Evolutionary conservation across 768 basidiomycete genomes (phyloP), one percentile per base, ranked within the genome.

Genomic region (Multifurca ochricompacta): DNA sequence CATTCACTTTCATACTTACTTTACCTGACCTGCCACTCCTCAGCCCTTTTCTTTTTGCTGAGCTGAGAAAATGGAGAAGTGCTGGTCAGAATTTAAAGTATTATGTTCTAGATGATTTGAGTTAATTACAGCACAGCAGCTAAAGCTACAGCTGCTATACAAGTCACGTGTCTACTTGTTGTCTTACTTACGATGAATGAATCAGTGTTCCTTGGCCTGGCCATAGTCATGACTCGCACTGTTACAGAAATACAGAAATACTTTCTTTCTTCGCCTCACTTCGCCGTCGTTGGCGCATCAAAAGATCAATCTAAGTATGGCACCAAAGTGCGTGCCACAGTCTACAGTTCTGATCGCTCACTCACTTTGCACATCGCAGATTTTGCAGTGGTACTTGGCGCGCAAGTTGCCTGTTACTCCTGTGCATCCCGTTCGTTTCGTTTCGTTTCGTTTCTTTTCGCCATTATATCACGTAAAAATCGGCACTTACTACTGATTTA

Each of bases 241-340:
- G 48, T 60, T n/a, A 63, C 71, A 39, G 74, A 82, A 54, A 77
- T 78, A 53, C 70, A 75, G 61, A 69, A 66, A 39, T 62, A 65
- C 35, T 91, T 91, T 69, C 66, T 91, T 37, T 71, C 77, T 7
- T 77, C 80, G 11, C 73, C 83, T 6, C 65, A 72, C 56, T 93
- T 77, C 52, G 91, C 88, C 30, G 89, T 92, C 25, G 80, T 89
- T 13, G 90, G 91, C 21, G 88, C 88, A 4, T 91, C 87, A 40
- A 90, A 82, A 58, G 84, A 91, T 68, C 75, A 78, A 62, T 73
- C 72, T 53, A 92, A 91, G 71, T 88, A 74, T 65, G 90, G 91
- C 28, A 88, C 86, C 51, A 87, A 81, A 75, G 89, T 74, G 37
- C 31, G 67, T 25, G 23, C 4, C 43, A 21, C 21, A 16, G 35